These are phyloP conservation scores for Cryomyces minteri DNA, from an alignment of 495 filamentous ascomycete genomes.

Conservation along the genomic window DNA sequence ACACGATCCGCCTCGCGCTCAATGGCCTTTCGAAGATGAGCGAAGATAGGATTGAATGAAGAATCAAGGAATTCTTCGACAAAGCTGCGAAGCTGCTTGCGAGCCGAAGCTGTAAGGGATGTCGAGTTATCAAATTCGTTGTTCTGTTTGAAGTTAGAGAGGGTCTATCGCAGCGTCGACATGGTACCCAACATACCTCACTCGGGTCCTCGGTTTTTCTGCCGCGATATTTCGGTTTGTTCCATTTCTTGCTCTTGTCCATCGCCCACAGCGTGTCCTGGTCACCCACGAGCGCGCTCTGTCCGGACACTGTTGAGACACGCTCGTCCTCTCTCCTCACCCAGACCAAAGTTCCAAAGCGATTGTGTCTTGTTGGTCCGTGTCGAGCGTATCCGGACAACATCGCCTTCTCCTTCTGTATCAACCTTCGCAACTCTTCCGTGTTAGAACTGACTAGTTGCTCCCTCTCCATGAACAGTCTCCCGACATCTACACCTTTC, in stretches of 20 bases:
- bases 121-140: slow-evolving; percentile 59
- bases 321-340: slow-evolving; percentile 66
- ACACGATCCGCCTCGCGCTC: slow-evolving; percentile 83
- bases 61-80: slow-evolving; percentile 92
- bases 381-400: slow-evolving; percentile 57
- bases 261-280: slow-evolving; percentile 63
- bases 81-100: slow-evolving; percentile 55
- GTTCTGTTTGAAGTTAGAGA: background rate
- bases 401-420: slow-evolving; percentile 67
- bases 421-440: slow-evolving; percentile 52
- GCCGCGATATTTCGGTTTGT: slow-evolving; percentile 47
- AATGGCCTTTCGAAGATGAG: slow-evolving; percentile 69
- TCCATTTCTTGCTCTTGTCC: slow-evolving; percentile 83
- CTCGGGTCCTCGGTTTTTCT: slow-evolving; percentile 43
- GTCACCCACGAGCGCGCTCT: slow-evolving; percentile 59
- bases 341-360: slow-evolving; percentile 97
- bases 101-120: slow-evolving; percentile 46
- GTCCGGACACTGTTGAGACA: slow-evolving; percentile 72
- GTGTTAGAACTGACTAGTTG: slow-evolving; percentile 44
- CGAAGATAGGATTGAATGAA: slow-evolving; percentile 86
- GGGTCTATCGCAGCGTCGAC: no score
- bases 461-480: slow-evolving; percentile 68
- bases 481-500: slow-evolving; percentile 72
- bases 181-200: slow-evolving; percentile 7
- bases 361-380: slow-evolving; percentile 74